These are phyloP conservation scores for Fusarium setosum DNA, from an alignment of 2,329 filamentous ascomycete genomes.

Conservation along the genomic window DNA sequence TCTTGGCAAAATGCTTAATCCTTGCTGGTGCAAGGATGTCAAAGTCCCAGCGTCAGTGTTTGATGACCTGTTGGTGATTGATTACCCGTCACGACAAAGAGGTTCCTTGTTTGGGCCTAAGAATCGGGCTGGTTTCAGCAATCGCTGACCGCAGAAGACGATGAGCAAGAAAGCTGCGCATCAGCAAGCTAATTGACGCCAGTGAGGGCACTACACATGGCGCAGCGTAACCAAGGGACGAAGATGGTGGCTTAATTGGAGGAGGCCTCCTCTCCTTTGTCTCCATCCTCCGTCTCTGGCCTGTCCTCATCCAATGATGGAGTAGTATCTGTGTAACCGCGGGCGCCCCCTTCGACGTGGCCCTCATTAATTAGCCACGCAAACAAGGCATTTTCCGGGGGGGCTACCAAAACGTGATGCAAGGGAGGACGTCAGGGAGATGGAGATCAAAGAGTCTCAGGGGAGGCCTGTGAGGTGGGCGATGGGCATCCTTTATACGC, in stretches of 20 bases:
- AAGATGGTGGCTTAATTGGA: neutral
- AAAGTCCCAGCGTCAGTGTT: neutral
- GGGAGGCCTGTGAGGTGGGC: no score
- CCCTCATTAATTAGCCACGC: slow-evolving; percentile 5
- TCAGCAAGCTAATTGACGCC: slow-evolving; percentile 6
- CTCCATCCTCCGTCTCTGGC: neutral
- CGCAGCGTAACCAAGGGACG: neutral
- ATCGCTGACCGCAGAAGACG: neutral
- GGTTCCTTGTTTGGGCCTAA: no score
- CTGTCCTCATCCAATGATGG: slow-evolving; percentile 7
- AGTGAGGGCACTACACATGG: neutral
- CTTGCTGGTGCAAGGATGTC: neutral
- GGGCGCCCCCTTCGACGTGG: slow-evolving; percentile 22
- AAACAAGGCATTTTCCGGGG: no score
- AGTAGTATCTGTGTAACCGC: neutral
- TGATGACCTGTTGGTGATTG: neutral
- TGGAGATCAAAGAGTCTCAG: slow-evolving; percentile 21
- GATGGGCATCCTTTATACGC: no score
- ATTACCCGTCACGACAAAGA: neutral
- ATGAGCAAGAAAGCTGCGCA: neutral
- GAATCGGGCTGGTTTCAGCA: no score
- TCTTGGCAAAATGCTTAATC: neutral
- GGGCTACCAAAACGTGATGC: no score
- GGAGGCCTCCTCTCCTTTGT: slow-evolving; percentile 31
- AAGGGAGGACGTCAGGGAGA: slow-evolving; percentile 18